Evolutionary conservation across 805 yeast genomes (phyloP), one percentile per base, ranked within the genome.

Genomic region (Cyberlindnera veronae): DNA sequence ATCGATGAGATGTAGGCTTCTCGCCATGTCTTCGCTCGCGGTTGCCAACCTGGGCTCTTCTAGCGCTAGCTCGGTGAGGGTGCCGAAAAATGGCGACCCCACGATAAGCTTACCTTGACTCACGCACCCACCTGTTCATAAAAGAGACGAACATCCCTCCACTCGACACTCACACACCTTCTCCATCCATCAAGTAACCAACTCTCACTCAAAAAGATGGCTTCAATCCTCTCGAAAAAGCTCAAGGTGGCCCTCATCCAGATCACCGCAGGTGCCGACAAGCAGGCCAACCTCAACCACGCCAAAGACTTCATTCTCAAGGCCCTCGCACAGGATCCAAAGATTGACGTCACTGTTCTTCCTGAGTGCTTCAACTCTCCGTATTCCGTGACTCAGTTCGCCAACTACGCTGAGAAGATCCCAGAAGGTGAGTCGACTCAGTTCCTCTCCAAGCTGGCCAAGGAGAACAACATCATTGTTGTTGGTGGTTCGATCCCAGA

Each of bases 401-500:
- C 84, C 6, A 80, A 86, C 44, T 91, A 93, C 59, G 90, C 96
- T 3, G 99, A 93, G 61, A 52, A 62, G n/a, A 84, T 93, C 31
- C 95, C 95, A 6, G 60, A 67, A 2, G 95, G 95, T 6, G 81
- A 78, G 44, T 74, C 82, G 1, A 79, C 91, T 3, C 50, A 61
- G 38, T 74, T 85, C 38, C 65, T 93, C 36, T 71, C 90, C 1
- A 59, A 64, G 1, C 58, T 89, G 48, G 97, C 99, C 14, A 73
- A 72, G 48, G 73, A 79, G 43, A 68, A 79, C 52, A 68, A 69
- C 13, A 75, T 88, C 22, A 75, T 72, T 42, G 66, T 93, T 30
- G 77, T 93, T 34, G 99, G 99, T 14, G 99, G 99, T 12, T 88
- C 97, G 0, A 81, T 89, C 50, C 98, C 99, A 2, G 99, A 93